Base-by-base conservation (phyloP, 164 flowering plant species). In the Magnolia changhungtana region DNA sequence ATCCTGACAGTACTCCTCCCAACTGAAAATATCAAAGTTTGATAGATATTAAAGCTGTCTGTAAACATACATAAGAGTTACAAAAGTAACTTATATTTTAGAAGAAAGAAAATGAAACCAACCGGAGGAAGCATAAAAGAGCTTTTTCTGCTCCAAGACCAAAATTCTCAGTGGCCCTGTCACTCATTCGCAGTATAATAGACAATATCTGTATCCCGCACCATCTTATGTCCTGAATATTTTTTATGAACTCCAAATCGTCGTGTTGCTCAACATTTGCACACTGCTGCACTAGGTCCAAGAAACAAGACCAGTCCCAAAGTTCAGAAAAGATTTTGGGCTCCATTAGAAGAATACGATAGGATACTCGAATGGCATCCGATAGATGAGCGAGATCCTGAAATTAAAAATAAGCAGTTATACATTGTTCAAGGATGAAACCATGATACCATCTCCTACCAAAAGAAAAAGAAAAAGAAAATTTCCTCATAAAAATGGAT, bases 261-360 rank as follows among this genome's bases (percentile, higher is more conserved):
- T 45, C 67, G 11, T 68, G 50, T 20, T 50, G 8, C 27, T 77
- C 68, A 73, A 76, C 68, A 78, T 72, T 80, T 73, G 77, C 13
- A 49, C 72, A 63, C 73, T 81, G 83, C 75, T 82, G 83, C 66
- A 87, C 80, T 74, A 90, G 74, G 76, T 89, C 86, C 80, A 90
- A 74, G 82, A 92, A 87, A 84, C 89, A 89, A 10, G 97, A 96
- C 99, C 99, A 94, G 68, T 91, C 87, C 99, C 98, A 94, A 58
- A 83, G 78, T 74, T 78, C 82, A 50, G 90, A 83, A 73, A 94
- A 92, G 63, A 82, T 78, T 37, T 87, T 90, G 19, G 92, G 81
- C 31, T 89, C 87, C 74, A 86, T 8, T 14, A 86, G 61, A 23
- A 96, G 92, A 27, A 94, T 75, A 23, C 98, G 96, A 66, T 84